phyloP scores from a whole-genome alignment of 192 early-diverging fungal genomes.

The Rhizophagus sp. region DNA sequence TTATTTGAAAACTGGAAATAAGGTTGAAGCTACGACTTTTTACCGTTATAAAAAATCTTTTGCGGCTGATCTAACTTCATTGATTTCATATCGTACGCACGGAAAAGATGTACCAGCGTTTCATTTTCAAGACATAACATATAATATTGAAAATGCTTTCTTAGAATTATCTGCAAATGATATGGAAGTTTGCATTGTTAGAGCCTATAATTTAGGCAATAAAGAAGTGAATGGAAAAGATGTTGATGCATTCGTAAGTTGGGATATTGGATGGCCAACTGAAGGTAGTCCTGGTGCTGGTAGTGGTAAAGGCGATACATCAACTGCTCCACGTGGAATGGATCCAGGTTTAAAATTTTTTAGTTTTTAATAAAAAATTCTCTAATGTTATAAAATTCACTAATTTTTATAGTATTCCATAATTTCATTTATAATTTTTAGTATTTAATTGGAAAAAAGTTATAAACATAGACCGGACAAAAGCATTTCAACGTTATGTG shows the following conservation, averaged over 20 bases:
- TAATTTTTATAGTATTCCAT: not conserved
- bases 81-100: conserved; percentile 45
- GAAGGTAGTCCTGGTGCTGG: conserved; percentile 51
- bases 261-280: conserved; percentile 77
- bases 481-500: conserved; percentile 62
- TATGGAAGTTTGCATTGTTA: conserved; percentile 60
- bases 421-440: conserved; percentile 12
- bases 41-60: conserved; percentile 62
- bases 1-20: conserved; percentile 48
- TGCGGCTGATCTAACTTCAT: conserved; percentile 50
- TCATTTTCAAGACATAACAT: conserved; percentile 58
- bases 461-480: conserved; percentile 61
- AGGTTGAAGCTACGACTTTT: conserved; percentile 54
- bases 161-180: conserved; percentile 65
- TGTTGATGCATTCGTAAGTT: conserved; percentile 67
- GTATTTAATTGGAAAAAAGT: conserved; percentile 56
- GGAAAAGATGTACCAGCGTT: conserved; percentile 43
- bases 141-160: conserved; percentile 49
- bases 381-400: not conserved
- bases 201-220: conserved; percentile 56
- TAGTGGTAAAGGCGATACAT: conserved; percentile 67
- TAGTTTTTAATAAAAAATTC: not conserved
- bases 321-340: conserved; percentile 41
- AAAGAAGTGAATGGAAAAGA: conserved; percentile 54
- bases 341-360: conserved; percentile 51